Base-by-base conservation (phyloP, 495 filamentous ascomycete genomes). In the Aspergillus sclerotiicarbonarius region DNA sequence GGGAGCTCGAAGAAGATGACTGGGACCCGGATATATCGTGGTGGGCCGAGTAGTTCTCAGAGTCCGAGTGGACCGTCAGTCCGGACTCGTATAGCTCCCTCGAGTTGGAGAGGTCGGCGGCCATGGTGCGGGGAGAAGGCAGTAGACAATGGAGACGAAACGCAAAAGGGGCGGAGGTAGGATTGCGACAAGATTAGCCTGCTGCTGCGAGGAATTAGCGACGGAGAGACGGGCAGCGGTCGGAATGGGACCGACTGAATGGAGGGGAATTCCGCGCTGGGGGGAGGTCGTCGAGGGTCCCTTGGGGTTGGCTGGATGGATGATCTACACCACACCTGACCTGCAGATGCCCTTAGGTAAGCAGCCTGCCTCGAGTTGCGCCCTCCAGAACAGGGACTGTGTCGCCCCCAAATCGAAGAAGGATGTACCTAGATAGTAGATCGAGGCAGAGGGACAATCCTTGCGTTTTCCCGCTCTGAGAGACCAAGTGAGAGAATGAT, bases 31-130 rank as follows among this genome's bases (percentile, higher is more conserved):
- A 84, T 43, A 79, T 66, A 41, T 88, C 76, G 58, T 89, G 81
- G 71, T 80, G 85, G 50, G 82, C 83, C 15, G 88, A 89, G 70
- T 95, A 96, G 73, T 90, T 91, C 74, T 95, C 90, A 76, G 87
- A 92, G 79, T 95, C 90, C 35, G 89, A 93, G 53, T 83, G 90
- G 64, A 92, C 88, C n/a, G 89, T 96, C 69, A 93, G 76, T 63
- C 86, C 81, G 56, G 89, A 95, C 68, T 90, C 85, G 69, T 90
- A 82, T 65, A 96, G 82, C 63, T 87, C 82, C 61, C 56, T 65
- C 73, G 77, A 67, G 77, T 65, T 62, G 65, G 73, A 61, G 75
- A 56, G 59, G 61, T 82, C 78, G 49, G 72, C 69, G 35, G 84
- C 72, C 78, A 79, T 83, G 55, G 44, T 68, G 65, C 52, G 57